These are phyloP conservation scores for Colletotrichum cereale DNA, from an alignment of 2,329 filamentous ascomycete species.

Conservation along the genomic window DNA sequence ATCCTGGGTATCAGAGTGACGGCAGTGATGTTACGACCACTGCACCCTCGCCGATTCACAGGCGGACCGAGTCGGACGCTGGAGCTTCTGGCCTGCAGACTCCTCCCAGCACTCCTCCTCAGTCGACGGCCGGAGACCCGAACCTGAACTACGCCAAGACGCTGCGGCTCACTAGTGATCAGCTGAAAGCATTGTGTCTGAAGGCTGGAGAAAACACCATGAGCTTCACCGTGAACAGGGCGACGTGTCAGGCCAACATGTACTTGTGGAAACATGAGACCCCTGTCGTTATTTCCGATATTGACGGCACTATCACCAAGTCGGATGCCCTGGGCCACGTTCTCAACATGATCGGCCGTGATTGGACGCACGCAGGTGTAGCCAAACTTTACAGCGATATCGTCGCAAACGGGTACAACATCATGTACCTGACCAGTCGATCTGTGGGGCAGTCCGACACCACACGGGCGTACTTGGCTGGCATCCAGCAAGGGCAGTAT, in stretches of 20 bases:
- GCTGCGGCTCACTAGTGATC: conserved; percentile 91
- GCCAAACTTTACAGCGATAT: conserved; percentile 99
- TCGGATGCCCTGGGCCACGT: conserved; percentile 95
- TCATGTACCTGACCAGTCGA: conserved; percentile 96
- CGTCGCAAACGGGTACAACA: conserved; percentile 95
- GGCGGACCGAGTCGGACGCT: conserved; percentile 76
- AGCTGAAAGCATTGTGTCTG: conserved; percentile 86
- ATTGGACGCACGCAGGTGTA: conserved; percentile 97
- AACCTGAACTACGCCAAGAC: conserved; percentile 97
- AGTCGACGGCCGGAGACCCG: conserved; percentile 74
- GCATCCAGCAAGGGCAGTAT: conserved; percentile 89
- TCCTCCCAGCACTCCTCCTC: conserved; percentile 77
- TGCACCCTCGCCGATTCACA: conserved; percentile 62
- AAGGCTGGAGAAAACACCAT: conserved; percentile 91
- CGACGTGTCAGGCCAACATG: conserved; percentile 92
- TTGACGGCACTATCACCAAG: conserved; percentile 98
- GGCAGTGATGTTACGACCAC: conserved; percentile 73
- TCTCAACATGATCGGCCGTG: conserved; percentile 94
- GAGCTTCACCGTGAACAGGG: conserved; percentile 96
- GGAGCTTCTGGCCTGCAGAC: conserved; percentile 69
- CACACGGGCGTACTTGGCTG: conserved; percentile 89
- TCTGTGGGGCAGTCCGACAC: conserved; percentile 94
- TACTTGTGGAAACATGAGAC: conserved; percentile 93
- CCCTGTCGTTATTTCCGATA: conserved; percentile 97
- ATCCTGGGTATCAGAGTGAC: conserved; percentile 96